A percentile compares a stretch with the other conserved stretches of the same genome.
Conservation (phyloP, 2,329 filamentous ascomycete species). For the Xylariaceae sp. region DNA sequence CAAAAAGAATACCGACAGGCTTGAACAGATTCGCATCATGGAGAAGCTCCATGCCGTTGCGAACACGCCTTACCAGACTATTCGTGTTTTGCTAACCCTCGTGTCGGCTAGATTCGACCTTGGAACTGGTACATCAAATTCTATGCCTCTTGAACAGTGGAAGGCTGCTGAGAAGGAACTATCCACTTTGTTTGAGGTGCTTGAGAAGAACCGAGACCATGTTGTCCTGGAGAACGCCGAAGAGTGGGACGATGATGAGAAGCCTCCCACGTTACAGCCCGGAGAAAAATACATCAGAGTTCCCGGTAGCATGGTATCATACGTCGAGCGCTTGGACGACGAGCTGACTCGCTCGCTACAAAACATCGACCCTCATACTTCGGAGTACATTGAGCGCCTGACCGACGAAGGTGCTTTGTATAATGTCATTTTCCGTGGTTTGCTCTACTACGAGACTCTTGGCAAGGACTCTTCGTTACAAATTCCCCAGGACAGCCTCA, state of each 20-base stretch:
- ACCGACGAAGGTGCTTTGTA: conserved; percentile 88
- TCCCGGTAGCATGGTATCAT: conserved; percentile 89
- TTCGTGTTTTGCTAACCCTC: conserved; percentile 84
- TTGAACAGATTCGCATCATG: conserved; percentile 95
- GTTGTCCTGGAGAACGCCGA: conserved; percentile 88
- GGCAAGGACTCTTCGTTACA: conserved; percentile 65
- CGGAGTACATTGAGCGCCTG: conserved; percentile 94
- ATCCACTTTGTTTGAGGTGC: conserved; percentile 65
- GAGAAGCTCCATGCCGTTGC: conserved; percentile 91
- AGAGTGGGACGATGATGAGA: conserved; percentile 99
- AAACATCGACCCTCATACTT: conserved; percentile 95
- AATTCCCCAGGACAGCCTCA: conserved; percentile 77
- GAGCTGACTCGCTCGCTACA: conserved; percentile 97
- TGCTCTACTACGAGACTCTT: conserved; percentile 82
- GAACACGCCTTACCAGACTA: conserved; percentile 84
- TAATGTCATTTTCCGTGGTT: conserved; percentile 81
- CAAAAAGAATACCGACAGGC: conserved; percentile 96
- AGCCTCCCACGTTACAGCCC: conserved; percentile 66
- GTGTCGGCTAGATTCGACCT: conserved; percentile 94
- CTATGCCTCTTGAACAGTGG: conserved; percentile 96
- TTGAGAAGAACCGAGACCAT: conserved; percentile 74
- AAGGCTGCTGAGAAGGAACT: conserved; percentile 89
- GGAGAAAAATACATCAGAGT: conserved; percentile 83
- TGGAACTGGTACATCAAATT: conserved; percentile 65
- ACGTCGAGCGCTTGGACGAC: conserved; percentile 90